Conservation (phyloP, 2,329 filamentous ascomycete genomes). For the Talaromyces sp. region DNA sequence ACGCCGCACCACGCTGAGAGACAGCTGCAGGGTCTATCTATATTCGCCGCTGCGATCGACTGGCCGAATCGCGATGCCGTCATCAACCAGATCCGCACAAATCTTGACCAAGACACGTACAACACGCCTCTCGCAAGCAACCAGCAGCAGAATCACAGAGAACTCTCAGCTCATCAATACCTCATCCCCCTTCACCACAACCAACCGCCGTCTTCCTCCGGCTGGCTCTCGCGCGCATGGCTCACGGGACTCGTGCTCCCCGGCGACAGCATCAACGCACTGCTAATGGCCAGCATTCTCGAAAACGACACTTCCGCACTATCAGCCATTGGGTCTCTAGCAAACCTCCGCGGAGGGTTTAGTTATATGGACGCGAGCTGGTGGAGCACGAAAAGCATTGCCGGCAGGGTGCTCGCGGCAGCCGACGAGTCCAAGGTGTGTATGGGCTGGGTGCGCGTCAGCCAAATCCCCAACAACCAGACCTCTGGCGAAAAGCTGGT, state of each 20-base stretch:
- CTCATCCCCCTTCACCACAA: constrained; percentile 22
- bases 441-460: constrained; percentile 51
- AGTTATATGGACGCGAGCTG: constrained; percentile 43
- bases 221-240: constrained; percentile 54
- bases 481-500: constrained; percentile 16
- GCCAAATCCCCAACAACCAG: constrained; percentile 20
- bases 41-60: constrained; percentile 46
- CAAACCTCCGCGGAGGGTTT: constrained; percentile 53
- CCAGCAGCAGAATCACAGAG: neutral
- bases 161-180: neutral
- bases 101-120: constrained; percentile 20
- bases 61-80: constrained; percentile 45
- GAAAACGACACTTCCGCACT: constrained; percentile 51
- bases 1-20: constrained; percentile 31
- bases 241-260: constrained; percentile 52
- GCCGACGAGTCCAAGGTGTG: constrained; percentile 42
- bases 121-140: constrained; percentile 10
- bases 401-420: constrained; percentile 50
- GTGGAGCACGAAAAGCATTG: constrained; percentile 54
- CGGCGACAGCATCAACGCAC: constrained; percentile 48
- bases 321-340: constrained; percentile 43
- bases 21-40: constrained; percentile 47
- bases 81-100: constrained; percentile 31
- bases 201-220: constrained; percentile 14
- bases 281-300: constrained; percentile 52